phyloP scores from a whole-genome alignment of 1,284 basidiomycete species.

The Leccinum huronense region DNA sequence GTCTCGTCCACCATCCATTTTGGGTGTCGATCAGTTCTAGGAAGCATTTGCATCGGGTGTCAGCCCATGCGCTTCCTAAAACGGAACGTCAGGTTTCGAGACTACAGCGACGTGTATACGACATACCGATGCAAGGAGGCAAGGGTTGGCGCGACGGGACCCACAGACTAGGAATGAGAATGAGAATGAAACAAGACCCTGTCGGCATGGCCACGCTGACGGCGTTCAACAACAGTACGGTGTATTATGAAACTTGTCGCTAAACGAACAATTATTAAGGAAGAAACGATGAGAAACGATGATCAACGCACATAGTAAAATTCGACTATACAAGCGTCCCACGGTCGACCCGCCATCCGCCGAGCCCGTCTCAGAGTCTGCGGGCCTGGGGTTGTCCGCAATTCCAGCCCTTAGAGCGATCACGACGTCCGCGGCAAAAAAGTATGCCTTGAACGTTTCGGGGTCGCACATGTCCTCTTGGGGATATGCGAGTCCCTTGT shows the following conservation, averaged over 20 bases:
- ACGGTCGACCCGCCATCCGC: slow-evolving; percentile 43
- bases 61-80: no score
- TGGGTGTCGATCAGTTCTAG: no score
- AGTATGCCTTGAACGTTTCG: slow-evolving; percentile 67
- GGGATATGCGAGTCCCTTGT: slow-evolving; percentile 79
- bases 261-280: not conserved
- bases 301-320: slow-evolving; percentile 71
- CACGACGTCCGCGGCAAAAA: slow-evolving; percentile 73
- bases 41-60: no score
- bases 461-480: slow-evolving; percentile 64
- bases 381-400: not conserved
- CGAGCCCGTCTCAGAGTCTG: not conserved
- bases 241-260: not conserved
- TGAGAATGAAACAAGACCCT: not conserved
- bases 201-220: slow-evolving; percentile 4
- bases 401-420: slow-evolving; percentile 52
- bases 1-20: no score
- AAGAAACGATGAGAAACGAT: not conserved
- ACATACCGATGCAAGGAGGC: not conserved
- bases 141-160: not conserved
- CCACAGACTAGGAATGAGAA: not conserved
- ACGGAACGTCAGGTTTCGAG: no score
- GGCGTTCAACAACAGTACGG: not conserved
- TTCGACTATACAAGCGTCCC: slow-evolving; percentile 73
- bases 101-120: not conserved